phyloP scores from a whole-genome alignment of 176 grass and related monocot species.

The Triticum urartu region DNA sequence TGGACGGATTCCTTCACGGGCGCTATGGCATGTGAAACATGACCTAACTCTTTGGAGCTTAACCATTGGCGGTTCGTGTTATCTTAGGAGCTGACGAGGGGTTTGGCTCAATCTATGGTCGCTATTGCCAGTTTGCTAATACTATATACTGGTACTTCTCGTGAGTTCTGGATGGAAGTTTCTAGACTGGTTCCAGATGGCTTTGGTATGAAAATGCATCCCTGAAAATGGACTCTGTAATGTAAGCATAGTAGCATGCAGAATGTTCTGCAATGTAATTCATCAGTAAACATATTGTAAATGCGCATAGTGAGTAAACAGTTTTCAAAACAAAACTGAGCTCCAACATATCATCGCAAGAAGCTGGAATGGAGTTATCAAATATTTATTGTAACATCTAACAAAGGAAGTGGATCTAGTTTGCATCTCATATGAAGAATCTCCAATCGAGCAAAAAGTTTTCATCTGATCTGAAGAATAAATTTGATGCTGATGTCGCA shows the following conservation, averaged over 20 bases:
- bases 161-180: slow-evolving; percentile 3
- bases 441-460: too few relatives aligned
- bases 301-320: background rate
- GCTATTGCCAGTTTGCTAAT: slow-evolving; percentile 13
- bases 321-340: background rate
- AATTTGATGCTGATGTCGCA: too few relatives aligned
- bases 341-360: background rate
- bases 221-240: too few relatives aligned
- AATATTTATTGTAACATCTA: too few relatives aligned
- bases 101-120: slow-evolving; percentile 29
- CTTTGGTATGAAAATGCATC: background rate
- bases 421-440: too few relatives aligned
- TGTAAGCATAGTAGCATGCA: too few relatives aligned
- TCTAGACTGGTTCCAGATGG: background rate
- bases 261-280: background rate
- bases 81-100: slow-evolving; percentile 20
- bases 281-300: background rate
- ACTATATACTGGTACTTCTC: background rate
- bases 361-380: too few relatives aligned
- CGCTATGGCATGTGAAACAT: slow-evolving; percentile 11
- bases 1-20: slow-evolving; percentile 23
- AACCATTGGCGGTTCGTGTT: slow-evolving; percentile 32
- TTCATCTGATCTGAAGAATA: too few relatives aligned
- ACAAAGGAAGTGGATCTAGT: too few relatives aligned
- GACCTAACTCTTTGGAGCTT: slow-evolving; percentile 69